Percentiles rank a stretch among this genome's conserved stretches.
These are phyloP conservation scores for Eucalyptus pumila DNA, from an alignment of 345 rosid genomes.

Conservation along the genomic window DNA sequence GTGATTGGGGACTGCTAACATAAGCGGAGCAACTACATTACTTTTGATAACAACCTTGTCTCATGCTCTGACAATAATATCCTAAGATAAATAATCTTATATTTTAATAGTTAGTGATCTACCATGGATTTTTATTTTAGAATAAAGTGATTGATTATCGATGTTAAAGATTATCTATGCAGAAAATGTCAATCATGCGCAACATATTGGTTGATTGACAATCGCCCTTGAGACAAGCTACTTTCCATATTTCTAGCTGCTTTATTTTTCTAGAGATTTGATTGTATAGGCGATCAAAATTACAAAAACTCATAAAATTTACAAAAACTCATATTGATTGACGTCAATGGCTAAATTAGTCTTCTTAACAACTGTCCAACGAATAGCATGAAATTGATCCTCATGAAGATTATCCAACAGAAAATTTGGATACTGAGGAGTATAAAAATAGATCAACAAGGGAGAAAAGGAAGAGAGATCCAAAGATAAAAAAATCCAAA, in stretches of 20 bases:
- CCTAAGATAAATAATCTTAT: background rate
- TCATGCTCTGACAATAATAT: background rate
- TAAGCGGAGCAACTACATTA: background rate
- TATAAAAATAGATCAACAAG: no score
- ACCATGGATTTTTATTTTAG: background rate
- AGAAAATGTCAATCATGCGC: background rate
- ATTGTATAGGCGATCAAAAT: no score
- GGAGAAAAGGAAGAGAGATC: background rate
- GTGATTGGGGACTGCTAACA: background rate
- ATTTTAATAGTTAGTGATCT: background rate
- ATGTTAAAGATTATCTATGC: background rate
- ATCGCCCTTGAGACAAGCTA: background rate
- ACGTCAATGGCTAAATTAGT: background rate
- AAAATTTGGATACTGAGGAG: background rate
- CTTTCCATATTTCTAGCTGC: background rate
- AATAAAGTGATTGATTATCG: background rate
- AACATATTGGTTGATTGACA: background rate
- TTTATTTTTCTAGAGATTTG: background rate
- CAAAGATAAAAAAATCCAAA: background rate
- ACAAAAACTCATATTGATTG: no score
- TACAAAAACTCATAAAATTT: no score
- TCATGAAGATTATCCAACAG: background rate
- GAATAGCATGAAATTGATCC: background rate
- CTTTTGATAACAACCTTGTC: background rate
- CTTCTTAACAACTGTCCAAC: background rate